Base-by-base conservation (phyloP, 495 filamentous ascomycete genomes). In the Aspergillus coremiiformis region DNA sequence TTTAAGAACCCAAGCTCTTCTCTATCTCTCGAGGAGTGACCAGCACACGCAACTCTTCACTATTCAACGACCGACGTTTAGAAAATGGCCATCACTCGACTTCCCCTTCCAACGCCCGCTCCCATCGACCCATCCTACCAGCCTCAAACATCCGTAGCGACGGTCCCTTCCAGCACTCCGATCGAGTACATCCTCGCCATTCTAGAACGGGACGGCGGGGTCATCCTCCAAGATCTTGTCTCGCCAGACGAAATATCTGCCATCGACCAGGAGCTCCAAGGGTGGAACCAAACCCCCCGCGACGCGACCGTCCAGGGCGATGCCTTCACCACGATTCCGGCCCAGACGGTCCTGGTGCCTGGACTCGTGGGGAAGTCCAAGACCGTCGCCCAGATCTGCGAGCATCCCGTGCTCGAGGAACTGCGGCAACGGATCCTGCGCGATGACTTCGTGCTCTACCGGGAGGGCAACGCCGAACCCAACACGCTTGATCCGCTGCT, bases 331-430 rank as follows among this genome's bases (percentile, higher is more conserved):
- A 54, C 55, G 17, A 44, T 51, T 53, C 45, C 66, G 32, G 12
- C 50, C 0, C 47, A 58, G 44, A 58, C 56, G 0, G 46, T 43
- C 32, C 51, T 60, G 11, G 50, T 69, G 22, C 57, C 58, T 1
- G 63, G 61, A 24, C 51, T 66, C 8, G 63, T 69, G 5, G 63
- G 65, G 11, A 69, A 67, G 32, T 69, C 65, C 1, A 12, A 50
- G 4, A 69, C 66, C 0, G 54, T 67, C 10, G 66, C 62, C 0
- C 43, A 42, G 14, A 52, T 66, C 43, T 56, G 53, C 44, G 60
- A 62, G 15, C 39, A 51, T 24, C 52, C 52, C 0, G 51, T 57
- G 8, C 51, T 67, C n/a, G 60, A 60, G 14, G 41, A 45, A n/a
- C 57, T 67, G 0, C 56, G 55, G 1, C 44, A 56, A 27, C 37